These are phyloP conservation scores for Metarhizium sp. DNA, from an alignment of 2,329 filamentous ascomycete genomes.

Conservation along the genomic window DNA sequence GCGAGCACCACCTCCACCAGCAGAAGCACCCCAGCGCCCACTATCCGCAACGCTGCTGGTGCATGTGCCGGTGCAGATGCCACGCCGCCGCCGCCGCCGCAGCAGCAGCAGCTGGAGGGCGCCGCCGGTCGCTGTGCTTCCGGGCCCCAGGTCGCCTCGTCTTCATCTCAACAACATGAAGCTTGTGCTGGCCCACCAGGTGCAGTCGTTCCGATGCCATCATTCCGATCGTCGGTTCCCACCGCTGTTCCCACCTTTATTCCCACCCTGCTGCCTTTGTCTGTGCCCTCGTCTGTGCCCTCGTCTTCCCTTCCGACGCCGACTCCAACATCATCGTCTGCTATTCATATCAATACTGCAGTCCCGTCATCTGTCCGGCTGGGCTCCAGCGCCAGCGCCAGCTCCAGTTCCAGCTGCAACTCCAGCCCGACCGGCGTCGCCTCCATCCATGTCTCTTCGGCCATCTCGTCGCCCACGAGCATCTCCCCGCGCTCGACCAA, in stretches of 20 bases:
- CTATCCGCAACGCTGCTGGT: too few relatives aligned
- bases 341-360: not conserved
- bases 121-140: too few relatives aligned
- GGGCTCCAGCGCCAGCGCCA: not conserved
- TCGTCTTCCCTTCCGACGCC: not conserved
- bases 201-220: not conserved
- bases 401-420: conserved; percentile 1
- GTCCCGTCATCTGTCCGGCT: not conserved
- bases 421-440: conserved; percentile 9
- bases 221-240: not conserved
- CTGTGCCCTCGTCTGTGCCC: not conserved
- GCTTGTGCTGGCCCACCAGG: not conserved
- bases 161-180: too few relatives aligned
- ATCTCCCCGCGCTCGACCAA: conserved; percentile 7
- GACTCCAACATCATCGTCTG: not conserved
- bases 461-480: conserved; percentile 7
- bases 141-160: too few relatives aligned
- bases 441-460: conserved; percentile 2
- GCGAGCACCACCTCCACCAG: not conserved
- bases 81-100: too few relatives aligned
- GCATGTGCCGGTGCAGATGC: too few relatives aligned
- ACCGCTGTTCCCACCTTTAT: not conserved
- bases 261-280: not conserved
- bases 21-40: not conserved
- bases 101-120: too few relatives aligned